Evolutionary conservation across 2,329 filamentous ascomycete species (phyloP).

Genomic region (Xylariales sp.): DNA sequence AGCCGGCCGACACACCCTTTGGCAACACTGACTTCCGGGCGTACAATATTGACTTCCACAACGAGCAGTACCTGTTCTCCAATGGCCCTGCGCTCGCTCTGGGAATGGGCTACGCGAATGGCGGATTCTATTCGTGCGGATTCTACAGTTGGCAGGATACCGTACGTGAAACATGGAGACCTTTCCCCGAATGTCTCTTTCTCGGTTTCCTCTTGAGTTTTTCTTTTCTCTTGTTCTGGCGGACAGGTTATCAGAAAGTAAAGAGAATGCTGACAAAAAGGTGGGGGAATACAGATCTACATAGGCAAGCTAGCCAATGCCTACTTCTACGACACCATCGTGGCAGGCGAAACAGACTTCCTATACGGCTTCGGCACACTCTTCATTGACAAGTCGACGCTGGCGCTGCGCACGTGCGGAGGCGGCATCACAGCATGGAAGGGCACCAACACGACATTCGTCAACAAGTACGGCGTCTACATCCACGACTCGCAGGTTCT

Average conservation of each 20-base stretch:
- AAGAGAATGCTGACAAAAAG: too few species aligned
- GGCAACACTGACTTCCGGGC: slow-evolving; percentile 59
- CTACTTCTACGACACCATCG: slow-evolving; percentile 56
- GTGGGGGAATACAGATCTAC: slow-evolving; percentile 31
- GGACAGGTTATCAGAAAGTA: too few species aligned
- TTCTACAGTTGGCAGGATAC: slow-evolving; percentile 68
- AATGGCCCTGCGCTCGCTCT: slow-evolving; percentile 57
- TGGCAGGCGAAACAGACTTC: slow-evolving; percentile 65
- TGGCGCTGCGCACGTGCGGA: slow-evolving; percentile 56
- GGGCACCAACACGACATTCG: slow-evolving; percentile 58
- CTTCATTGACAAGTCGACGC: slow-evolving; percentile 50
- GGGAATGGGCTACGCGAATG: slow-evolving; percentile 60
- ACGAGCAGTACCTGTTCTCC: slow-evolving; percentile 46
- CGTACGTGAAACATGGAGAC: too few species aligned
- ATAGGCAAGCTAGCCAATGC: slow-evolving; percentile 62
- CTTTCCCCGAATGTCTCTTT: too few species aligned
- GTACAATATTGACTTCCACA: slow-evolving; percentile 64
- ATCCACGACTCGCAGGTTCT: slow-evolving; percentile 50
- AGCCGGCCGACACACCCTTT: slow-evolving; percentile 57
- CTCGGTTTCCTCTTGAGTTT: too few species aligned
- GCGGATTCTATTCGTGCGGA: slow-evolving; percentile 62
- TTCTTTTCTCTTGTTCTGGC: too few species aligned
- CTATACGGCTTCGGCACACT: slow-evolving; percentile 64
- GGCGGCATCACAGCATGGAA: slow-evolving; percentile 71
- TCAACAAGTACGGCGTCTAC: slow-evolving; percentile 65